Base-by-base conservation (phyloP, 2,329 filamentous ascomycete genomes). In the Neurospora crassa region DNA sequence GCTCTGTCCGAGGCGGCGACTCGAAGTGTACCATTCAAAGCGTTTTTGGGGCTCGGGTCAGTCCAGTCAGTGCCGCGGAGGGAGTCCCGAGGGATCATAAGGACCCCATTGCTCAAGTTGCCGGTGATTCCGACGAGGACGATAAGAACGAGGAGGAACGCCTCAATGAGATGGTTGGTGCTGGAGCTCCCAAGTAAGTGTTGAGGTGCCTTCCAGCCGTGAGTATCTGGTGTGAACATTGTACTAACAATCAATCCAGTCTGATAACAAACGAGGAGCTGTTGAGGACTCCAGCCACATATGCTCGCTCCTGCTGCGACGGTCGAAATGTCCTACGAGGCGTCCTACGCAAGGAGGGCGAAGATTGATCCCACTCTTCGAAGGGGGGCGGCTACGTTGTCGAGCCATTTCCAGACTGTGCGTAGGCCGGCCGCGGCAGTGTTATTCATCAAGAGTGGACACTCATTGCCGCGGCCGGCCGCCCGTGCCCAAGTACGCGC, bases 161-260 rank as follows among this genome's bases (percentile, higher is more conserved):
- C 75, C 82, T 86, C 71, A 85, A 79, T 70, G 86, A 86, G 75
- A 76, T 88, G 69, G 84, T 88, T 71, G 87, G 87, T 70, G 80
- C 83, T 69, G 87, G 89, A 76, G 83, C 84, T 69, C 82, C 87
- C 63, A 83, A 86, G 84, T 89, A 84, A 80, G 87, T 81, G 67
- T 47, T 37, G 1, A 37, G 34, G 34, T 37, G 34, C 1, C 1
- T 69, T 40, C 20, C 18, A 37, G 67, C 10, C 40, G 73, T 59
- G 24, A 37, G 34, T 10, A 6, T 41, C 20, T 42, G 10, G 40
- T 47, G 2, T 8, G 47, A 29, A 53, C 16, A 29, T 11, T 1
- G 37, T 5, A 16, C 47, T 29, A 29, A 53, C 47, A 3, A 16
- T 29, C 7, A 8, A 53, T 16, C 6, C 47, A 29, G 47, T 1